phyloP scores from a whole-genome alignment of 805 yeast genomes.

The Yamadazyma endophytica region DNA sequence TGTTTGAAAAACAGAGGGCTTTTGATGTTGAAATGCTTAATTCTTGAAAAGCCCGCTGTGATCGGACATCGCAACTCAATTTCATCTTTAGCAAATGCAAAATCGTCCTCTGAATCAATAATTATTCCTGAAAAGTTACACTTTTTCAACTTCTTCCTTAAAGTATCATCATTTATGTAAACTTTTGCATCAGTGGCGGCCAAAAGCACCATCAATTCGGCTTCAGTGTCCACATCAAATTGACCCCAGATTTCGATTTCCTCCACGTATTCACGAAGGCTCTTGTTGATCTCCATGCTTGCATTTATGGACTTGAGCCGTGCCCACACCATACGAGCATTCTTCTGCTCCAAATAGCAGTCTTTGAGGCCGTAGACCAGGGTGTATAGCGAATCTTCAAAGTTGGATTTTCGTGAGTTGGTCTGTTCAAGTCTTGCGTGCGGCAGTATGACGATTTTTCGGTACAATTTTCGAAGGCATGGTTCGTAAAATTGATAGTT shows the following conservation, averaged over 20 bases:
- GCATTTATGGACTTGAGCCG: too few relatives aligned
- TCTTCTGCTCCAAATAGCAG: slow-evolving; percentile 1
- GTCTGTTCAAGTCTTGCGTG: slow-evolving; percentile 1
- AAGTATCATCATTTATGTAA: slow-evolving; percentile 7
- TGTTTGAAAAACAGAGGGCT: slow-evolving; percentile 1
- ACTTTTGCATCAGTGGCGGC: slow-evolving; percentile 4
- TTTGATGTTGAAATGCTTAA: slow-evolving; percentile 2
- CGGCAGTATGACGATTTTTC: slow-evolving; percentile 14
- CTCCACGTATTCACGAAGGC: slow-evolving; percentile 15
- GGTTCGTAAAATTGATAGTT: slow-evolving; percentile 33
- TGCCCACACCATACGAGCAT: slow-evolving; percentile 6
- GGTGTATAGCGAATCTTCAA: slow-evolving; percentile 18
- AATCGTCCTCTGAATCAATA: slow-evolving; percentile 14
- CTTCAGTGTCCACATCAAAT: slow-evolving; percentile 3
- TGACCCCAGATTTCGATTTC: slow-evolving; percentile 16
- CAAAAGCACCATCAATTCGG: slow-evolving; percentile 6
- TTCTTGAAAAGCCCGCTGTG: not conserved
- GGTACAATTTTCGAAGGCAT: slow-evolving; percentile 25
- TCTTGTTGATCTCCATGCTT: slow-evolving; percentile 28
- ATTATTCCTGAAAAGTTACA: slow-evolving; percentile 15
- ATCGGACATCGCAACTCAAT: slow-evolving; percentile 5
- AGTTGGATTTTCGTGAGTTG: slow-evolving; percentile 15
- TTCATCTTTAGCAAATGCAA: slow-evolving; percentile 6
- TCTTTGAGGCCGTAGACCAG: slow-evolving; percentile 21
- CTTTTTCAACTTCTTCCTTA: slow-evolving; percentile 7